A percentile compares a stretch with the other conserved stretches of the same genome.
These are phyloP conservation scores for Exophiala lecanii-corni DNA, from an alignment of 2,329 filamentous ascomycete species.

Conservation along the genomic window DNA sequence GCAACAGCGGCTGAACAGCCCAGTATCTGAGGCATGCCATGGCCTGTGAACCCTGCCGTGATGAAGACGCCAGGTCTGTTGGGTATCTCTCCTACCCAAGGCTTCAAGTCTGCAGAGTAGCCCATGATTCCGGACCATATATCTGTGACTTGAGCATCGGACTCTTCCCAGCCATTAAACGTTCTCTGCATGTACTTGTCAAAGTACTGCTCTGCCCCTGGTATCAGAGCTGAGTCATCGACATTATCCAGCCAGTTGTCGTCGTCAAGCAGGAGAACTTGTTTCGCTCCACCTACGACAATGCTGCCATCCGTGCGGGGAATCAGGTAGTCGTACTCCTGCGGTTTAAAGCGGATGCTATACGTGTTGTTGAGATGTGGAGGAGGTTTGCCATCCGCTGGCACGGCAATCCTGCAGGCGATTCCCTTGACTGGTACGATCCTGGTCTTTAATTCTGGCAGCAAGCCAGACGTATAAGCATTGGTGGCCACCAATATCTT, in stretches of 20 bases:
- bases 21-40: constrained; percentile 61
- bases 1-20: constrained; percentile 54
- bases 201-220: constrained; percentile 37
- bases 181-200: constrained; percentile 36
- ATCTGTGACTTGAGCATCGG: constrained; percentile 27
- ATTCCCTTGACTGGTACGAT: constrained; percentile 70
- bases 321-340: constrained; percentile 68
- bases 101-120: constrained; percentile 46
- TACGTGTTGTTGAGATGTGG: constrained; percentile 48
- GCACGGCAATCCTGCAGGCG: constrained; percentile 43
- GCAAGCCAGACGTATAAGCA: constrained; percentile 71
- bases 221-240: constrained; percentile 36
- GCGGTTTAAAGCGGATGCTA: constrained; percentile 54
- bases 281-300: constrained; percentile 59
- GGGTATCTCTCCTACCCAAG: constrained; percentile 50
- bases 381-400: constrained; percentile 22
- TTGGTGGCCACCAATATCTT: constrained; percentile 76
- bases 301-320: constrained; percentile 51
- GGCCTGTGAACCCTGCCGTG: constrained; percentile 59
- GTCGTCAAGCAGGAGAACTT: constrained; percentile 33
- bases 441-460: constrained; percentile 64
- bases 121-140: constrained; percentile 51
- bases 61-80: constrained; percentile 48
- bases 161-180: constrained; percentile 38
- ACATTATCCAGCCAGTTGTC: constrained; percentile 43